Base-by-base conservation (phyloP, 768 basidiomycete species). In the Cystofilobasidium ferigula region DNA sequence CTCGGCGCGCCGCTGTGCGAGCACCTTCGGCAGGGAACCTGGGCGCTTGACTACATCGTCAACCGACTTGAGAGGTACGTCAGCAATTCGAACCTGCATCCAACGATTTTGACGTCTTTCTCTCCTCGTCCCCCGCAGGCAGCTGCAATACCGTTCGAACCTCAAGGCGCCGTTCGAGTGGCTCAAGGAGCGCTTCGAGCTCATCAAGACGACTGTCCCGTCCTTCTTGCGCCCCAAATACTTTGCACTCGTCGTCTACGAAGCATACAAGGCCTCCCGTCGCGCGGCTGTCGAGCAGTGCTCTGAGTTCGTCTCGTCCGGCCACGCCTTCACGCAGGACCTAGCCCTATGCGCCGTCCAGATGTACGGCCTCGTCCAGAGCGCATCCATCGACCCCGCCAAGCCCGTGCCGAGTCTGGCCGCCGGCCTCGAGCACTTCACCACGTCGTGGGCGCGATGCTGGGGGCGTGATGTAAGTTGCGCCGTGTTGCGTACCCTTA, bases 151-250 rank as follows among this genome's bases (percentile, higher is more conserved):
- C 22, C 82, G 89, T 72, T 89, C 92, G 0, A 80, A 82, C 40
- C 81, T 98, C 12, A 78, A 74, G 2, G 80, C 81, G 67, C 86
- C 89, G 14, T 86, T 85, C 7, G 77, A 82, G 62, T 99, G 95
- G 95, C 80, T 97, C 72, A 82, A 84, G 73, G 83, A 88, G 68
- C 83, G 92, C n/a, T 89, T 93, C 71, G 88, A 91, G 56, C 80
- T 84, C 26, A 82, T 98, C 72, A 86, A 87, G 71, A 74, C 74
- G 0, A 80, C 80, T 14, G 85, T 86, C 8, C 88, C 95, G 0
- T 82, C 87, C 22, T 93, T 91, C 80, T 80, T 98, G 76, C 83
- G 93, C 26, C 95, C 95, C 26, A 98, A 94, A 75, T 98, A 89
- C 77, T 99, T 99, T 70, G 91, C 92, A 0, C 81, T 98, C 67